Evolutionary conservation across 2,329 filamentous ascomycete species (phyloP).

Genomic region (Exophiala lecanii-corni): DNA sequence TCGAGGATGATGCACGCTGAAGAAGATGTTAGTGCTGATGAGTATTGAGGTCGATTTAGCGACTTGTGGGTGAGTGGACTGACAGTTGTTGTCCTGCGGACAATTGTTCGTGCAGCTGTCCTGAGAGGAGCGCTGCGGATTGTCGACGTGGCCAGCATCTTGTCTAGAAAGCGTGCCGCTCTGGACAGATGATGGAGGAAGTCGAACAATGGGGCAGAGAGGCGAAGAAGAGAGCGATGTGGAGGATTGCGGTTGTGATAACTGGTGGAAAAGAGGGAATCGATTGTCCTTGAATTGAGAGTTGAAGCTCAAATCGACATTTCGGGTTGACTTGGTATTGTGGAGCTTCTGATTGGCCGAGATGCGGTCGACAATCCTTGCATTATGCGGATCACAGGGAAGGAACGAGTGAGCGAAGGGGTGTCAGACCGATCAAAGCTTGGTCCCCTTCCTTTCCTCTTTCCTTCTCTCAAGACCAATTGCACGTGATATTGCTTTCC

Average conservation of each 20-base stretch:
- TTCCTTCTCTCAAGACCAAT: too few species aligned
- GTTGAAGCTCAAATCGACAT: conserved; percentile 1
- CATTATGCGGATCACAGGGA: background rate
- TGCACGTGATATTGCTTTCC: too few species aligned
- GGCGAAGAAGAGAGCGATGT: conserved; percentile 12
- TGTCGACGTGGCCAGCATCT: conserved; percentile 90
- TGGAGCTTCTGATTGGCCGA: conserved; percentile 9
- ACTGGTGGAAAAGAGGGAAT: background rate
- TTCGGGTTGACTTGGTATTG: conserved; percentile 2
- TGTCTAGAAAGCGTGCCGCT: conserved; percentile 35
- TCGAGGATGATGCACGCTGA: conserved; percentile 62
- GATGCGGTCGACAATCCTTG: background rate
- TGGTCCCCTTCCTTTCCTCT: too few species aligned
- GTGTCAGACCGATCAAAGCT: background rate
- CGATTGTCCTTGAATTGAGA: background rate
- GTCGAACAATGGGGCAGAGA: conserved; percentile 14
- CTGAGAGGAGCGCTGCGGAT: conserved; percentile 83
- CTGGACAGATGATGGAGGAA: conserved; percentile 20
- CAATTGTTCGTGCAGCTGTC: conserved; percentile 70
- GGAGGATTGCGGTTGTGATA: background rate
- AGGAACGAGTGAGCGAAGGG: background rate
- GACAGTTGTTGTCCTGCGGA: conserved; percentile 71
- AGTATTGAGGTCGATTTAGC: background rate
- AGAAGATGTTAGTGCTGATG: conserved; percentile 20
- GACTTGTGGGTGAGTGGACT: conserved; percentile 40